Base-by-base conservation (phyloP, 1,284 basidiomycete species). In the Sparassis latifolia region DNA sequence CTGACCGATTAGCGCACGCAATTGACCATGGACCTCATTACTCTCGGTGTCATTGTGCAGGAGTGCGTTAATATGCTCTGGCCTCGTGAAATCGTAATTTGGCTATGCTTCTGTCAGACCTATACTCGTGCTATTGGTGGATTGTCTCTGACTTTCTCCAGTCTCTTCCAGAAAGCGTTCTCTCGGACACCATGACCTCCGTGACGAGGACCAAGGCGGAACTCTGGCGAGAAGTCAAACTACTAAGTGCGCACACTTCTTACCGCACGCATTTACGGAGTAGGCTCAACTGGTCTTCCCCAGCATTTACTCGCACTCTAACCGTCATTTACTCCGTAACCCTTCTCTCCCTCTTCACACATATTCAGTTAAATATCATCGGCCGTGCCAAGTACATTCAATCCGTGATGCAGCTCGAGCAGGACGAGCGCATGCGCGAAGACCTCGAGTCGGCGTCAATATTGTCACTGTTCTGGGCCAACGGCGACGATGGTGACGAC, bases 251-350 rank as follows among this genome's bases (percentile, higher is more conserved):
- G 53, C 28, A 27, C 27, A 42, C 12, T 53, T 32, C 47, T 39
- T 44, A 39, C 10, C 35, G 43, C 46, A 35, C 7, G 5, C 10
- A 31, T 29, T 38, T 12, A 44, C 32, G 28, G 2, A 38, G 38
- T 33, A 20, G n/a, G 32, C 35, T 33, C 48, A 10, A 57, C 37
- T 0, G 7, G 3, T 29, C n/a, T 44, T 20, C 6, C 49, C 2
- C 52, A 92, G 87, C 92, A 2, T 82, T 96, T 60, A 91, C 91
- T 3, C 78, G 92, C 47, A 86, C 89, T n/a, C 68, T 96, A 42
- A 93, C 92, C 5, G 80, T 85, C 0, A 67, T 95, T 20, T 96
- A 96, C 66, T 82, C 89, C 3, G 79, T 84, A 39, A 85, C 87
- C 28, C 78, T 96, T 31, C 79, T 96, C 37, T 79, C 86, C 2